Percentiles rank a stretch among this genome's conserved stretches.
These are phyloP conservation scores for Trametes gibbosa DNA, from an alignment of 768 basidiomycete species.

Conservation along the genomic window DNA sequence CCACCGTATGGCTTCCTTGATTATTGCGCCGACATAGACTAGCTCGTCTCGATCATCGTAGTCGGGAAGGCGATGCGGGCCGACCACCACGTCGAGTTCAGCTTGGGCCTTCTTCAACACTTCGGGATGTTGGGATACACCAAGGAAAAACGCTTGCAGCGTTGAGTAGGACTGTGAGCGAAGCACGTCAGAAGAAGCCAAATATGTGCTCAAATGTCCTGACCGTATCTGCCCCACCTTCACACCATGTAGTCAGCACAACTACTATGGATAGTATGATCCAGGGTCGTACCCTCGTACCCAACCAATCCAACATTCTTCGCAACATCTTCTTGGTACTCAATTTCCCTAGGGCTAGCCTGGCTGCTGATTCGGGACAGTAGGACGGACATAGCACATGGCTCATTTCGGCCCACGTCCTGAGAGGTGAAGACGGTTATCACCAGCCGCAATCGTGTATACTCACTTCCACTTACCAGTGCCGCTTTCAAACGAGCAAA, in stretches of 20 bases:
- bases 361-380: neutral
- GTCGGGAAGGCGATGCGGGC: slow-evolving; percentile 29
- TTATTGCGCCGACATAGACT: slow-evolving; percentile 32
- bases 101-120: slow-evolving; percentile 31
- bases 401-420: neutral
- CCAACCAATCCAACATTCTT: neutral
- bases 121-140: slow-evolving; percentile 28
- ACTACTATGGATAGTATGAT: neutral
- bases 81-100: slow-evolving; percentile 39
- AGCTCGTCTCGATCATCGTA: slow-evolving; percentile 24
- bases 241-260: neutral
- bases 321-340: neutral
- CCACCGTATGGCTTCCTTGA: slow-evolving; percentile 29
- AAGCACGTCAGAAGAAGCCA: too few species aligned
- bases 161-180: slow-evolving; percentile 8
- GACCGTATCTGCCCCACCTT: neutral
- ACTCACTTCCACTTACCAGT: neutral
- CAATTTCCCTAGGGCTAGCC: neutral
- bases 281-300: neutral
- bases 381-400: neutral
- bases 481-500: neutral
- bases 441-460: too few species aligned
- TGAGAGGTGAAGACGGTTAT: neutral
- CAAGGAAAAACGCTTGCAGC: slow-evolving; percentile 19
- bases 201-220: neutral